These are phyloP conservation scores for Mycena pura DNA, from an alignment of 768 basidiomycete genomes.

Conservation along the genomic window DNA sequence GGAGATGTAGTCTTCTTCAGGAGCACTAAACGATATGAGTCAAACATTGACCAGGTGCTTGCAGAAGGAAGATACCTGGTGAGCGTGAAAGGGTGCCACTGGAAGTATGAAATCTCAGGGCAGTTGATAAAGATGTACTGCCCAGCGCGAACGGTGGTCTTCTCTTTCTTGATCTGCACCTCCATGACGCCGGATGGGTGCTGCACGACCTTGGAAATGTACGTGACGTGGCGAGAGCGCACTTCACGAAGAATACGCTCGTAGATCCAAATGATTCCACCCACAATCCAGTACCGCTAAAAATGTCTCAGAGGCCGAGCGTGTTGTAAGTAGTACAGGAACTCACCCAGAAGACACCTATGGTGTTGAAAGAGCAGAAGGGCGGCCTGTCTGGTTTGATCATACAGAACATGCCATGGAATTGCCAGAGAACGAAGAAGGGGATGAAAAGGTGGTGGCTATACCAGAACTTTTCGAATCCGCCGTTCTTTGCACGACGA, in stretches of 20 bases:
- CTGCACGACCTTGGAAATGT: slow-evolving; percentile 93
- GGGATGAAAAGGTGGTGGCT: slow-evolving; percentile 88
- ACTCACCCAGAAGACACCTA: slow-evolving; percentile 96
- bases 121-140: slow-evolving; percentile 94
- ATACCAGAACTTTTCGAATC: slow-evolving; percentile 92
- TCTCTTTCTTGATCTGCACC: slow-evolving; percentile 97
- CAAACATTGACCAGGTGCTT: background rate
- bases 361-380: slow-evolving; percentile 82
- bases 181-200: slow-evolving; percentile 95
- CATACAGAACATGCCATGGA: slow-evolving; percentile 98
- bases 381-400: slow-evolving; percentile 90
- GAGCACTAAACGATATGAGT: slow-evolving; percentile 59
- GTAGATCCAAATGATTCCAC: slow-evolving; percentile 83
- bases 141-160: slow-evolving; percentile 81
- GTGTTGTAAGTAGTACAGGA: slow-evolving; percentile 7
- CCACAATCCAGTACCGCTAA: slow-evolving; percentile 89
- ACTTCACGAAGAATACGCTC: slow-evolving; percentile 94
- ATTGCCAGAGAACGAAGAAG: slow-evolving; percentile 95
- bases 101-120: slow-evolving; percentile 93
- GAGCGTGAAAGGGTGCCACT: slow-evolving; percentile 98
- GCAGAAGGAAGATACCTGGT: slow-evolving; percentile 63
- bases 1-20: slow-evolving; percentile 94
- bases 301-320: background rate
- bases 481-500: slow-evolving; percentile 59
- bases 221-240: slow-evolving; percentile 89